These are phyloP conservation scores for Chrysoporthe austroafricana DNA, from an alignment of 2,329 filamentous ascomycete genomes.

Conservation along the genomic window DNA sequence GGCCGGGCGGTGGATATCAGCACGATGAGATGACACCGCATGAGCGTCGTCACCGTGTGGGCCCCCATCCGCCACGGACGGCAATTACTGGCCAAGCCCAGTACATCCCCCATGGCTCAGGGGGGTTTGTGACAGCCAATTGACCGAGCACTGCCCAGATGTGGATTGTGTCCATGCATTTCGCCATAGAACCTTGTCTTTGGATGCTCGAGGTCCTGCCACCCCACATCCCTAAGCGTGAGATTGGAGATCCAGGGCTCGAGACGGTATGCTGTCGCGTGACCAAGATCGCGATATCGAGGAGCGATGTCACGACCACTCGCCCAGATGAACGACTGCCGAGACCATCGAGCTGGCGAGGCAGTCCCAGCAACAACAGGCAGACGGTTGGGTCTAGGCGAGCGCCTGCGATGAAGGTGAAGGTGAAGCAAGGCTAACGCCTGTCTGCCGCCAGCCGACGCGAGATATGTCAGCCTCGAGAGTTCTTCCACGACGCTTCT, in stretches of 20 bases:
- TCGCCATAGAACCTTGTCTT: background rate
- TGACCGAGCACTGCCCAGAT: background rate
- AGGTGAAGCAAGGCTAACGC: no score
- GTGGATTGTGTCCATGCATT: constrained; percentile 3
- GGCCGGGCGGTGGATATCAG: background rate
- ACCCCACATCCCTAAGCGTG: background rate
- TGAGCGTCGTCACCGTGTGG: constrained; percentile 19
- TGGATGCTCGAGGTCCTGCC: background rate
- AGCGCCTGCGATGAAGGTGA: no score
- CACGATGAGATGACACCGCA: constrained; percentile 4
- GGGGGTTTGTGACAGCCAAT: constrained; percentile 2
- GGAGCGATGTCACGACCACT: no score
- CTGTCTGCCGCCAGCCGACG: no score
- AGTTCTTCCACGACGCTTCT: no score
- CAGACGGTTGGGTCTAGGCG: no score
- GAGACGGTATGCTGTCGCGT: background rate
- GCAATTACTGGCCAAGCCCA: background rate
- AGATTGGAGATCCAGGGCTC: background rate
- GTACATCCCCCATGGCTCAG: background rate
- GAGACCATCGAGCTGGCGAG: no score
- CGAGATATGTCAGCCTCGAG: no score
- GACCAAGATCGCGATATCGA: no score
- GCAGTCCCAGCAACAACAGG: no score
- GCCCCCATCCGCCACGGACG: background rate
- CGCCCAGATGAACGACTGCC: no score